Conservation (phyloP, 2,329 filamentous ascomycete genomes). For the Ophiostoma perfectum region DNA sequence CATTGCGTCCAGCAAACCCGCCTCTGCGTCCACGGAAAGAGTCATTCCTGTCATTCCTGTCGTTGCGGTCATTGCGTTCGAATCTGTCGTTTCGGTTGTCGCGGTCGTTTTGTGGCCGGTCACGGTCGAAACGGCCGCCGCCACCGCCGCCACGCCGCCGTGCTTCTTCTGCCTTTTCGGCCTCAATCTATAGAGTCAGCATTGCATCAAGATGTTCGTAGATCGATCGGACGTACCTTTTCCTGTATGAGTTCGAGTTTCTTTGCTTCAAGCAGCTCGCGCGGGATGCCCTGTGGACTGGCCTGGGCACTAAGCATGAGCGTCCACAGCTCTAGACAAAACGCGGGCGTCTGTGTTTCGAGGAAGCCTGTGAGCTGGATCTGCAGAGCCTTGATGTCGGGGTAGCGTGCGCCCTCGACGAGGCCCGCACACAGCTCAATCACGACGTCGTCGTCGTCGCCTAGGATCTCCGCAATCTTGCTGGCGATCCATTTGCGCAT, state of each 20-base stretch:
- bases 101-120: conserved; percentile 17
- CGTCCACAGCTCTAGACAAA: conserved; percentile 93
- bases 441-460: conserved; percentile 92
- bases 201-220: background rate
- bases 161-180: conserved; percentile 67
- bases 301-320: conserved; percentile 84
- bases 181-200: conserved; percentile 57
- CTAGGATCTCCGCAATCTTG: conserved; percentile 79
- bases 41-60: conserved; percentile 32
- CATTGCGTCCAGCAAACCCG: conserved; percentile 41
- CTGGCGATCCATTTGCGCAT: conserved; percentile 92
- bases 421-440: conserved; percentile 73
- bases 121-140: conserved; percentile 41
- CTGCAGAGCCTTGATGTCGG: conserved; percentile 91
- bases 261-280: conserved; percentile 92
- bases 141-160: conserved; percentile 58
- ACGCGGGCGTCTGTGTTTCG: conserved; percentile 80
- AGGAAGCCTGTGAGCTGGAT: conserved; percentile 93
- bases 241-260: conserved; percentile 92
- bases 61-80: conserved; percentile 40
- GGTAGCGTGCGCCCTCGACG: conserved; percentile 52
- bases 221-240: conserved; percentile 56
- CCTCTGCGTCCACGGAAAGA: conserved; percentile 42
- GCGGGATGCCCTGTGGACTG: conserved; percentile 84
- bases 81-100: conserved; percentile 14